These are phyloP conservation scores for Candida morakotiae DNA, from an alignment of 805 yeast genomes.

Conservation along the genomic window DNA sequence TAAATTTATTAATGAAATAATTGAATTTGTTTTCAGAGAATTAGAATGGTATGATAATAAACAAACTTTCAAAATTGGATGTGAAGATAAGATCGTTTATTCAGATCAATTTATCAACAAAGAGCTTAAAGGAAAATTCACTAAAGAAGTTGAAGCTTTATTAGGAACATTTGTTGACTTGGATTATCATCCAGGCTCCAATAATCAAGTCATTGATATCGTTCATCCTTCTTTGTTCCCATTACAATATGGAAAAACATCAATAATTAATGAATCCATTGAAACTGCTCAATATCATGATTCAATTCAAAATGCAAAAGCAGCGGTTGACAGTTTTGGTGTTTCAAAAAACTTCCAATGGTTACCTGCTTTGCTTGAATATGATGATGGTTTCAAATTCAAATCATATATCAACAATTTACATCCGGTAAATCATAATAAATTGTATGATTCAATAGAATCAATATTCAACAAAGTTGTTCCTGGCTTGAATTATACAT, in stretches of 20 bases:
- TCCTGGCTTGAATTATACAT: slow-evolving; percentile 28
- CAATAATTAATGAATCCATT: slow-evolving; percentile 10
- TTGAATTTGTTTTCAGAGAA: slow-evolving; percentile 24
- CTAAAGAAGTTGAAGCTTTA: slow-evolving; percentile 11
- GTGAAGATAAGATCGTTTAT: slow-evolving; percentile 17
- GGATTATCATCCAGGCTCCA: slow-evolving; percentile 36
- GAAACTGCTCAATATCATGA: slow-evolving; percentile 11
- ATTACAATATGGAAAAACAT: slow-evolving; percentile 25
- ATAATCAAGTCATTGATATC: slow-evolving; percentile 33
- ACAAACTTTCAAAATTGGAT: slow-evolving; percentile 13
- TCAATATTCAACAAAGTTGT: slow-evolving; percentile 22
- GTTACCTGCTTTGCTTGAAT: slow-evolving; percentile 28
- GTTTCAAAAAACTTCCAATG: slow-evolving; percentile 30
- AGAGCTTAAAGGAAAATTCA: slow-evolving; percentile 10
- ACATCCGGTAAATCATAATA: slow-evolving; percentile 24
- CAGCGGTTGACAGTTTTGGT: slow-evolving; percentile 11
- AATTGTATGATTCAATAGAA: slow-evolving; percentile 26
- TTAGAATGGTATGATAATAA: slow-evolving; percentile 24
- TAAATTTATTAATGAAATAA: slow-evolving; percentile 14
- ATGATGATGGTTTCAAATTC: slow-evolving; percentile 12
- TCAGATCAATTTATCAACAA: slow-evolving; percentile 16
- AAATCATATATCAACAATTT: slow-evolving; percentile 39
- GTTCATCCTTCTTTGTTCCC: slow-evolving; percentile 41
- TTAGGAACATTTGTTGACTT: slow-evolving; percentile 12
- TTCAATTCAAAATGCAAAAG: slow-evolving; percentile 10